phyloP scores from a whole-genome alignment of 257 asterid species.

The Ligustrum vulgare region DNA sequence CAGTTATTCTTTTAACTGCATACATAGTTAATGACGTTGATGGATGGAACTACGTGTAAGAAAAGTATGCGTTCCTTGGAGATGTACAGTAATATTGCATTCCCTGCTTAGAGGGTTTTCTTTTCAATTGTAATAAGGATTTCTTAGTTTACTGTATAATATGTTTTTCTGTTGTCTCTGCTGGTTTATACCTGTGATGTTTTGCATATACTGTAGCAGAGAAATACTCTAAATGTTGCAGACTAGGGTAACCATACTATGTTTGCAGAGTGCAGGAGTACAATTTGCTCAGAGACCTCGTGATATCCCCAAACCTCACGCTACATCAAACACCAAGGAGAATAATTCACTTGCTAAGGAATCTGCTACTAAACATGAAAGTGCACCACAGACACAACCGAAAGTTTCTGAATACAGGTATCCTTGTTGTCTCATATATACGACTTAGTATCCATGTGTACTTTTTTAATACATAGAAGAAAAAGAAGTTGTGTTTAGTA shows the following conservation, averaged over 20 bases:
- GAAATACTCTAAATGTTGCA: background rate
- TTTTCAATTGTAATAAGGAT: background rate
- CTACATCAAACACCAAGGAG: conserved; percentile 38
- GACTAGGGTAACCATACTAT: conserved; percentile 12
- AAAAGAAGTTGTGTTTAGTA: background rate
- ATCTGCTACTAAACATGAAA: conserved; percentile 42
- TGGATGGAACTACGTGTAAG: background rate
- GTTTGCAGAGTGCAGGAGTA: conserved; percentile 85
- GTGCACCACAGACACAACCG: conserved; percentile 42
- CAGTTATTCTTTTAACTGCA: background rate
- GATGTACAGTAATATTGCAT: background rate
- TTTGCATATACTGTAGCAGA: background rate
- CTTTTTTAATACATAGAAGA: background rate
- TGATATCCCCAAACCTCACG: conserved; percentile 44
- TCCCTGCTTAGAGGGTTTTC: background rate
- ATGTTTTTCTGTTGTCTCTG: background rate
- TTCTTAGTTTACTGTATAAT: background rate
- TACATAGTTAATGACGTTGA: background rate
- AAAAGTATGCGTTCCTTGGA: background rate
- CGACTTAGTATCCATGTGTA: background rate
- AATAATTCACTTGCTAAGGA: conserved; percentile 40
- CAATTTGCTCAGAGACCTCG: conserved; percentile 76
- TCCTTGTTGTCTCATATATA: conserved; percentile 1
- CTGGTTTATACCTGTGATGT: background rate
- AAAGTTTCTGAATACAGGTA: conserved; percentile 74